Base-by-base conservation (phyloP, 495 filamentous ascomycete genomes). In the Hypoxylon trugodes region DNA sequence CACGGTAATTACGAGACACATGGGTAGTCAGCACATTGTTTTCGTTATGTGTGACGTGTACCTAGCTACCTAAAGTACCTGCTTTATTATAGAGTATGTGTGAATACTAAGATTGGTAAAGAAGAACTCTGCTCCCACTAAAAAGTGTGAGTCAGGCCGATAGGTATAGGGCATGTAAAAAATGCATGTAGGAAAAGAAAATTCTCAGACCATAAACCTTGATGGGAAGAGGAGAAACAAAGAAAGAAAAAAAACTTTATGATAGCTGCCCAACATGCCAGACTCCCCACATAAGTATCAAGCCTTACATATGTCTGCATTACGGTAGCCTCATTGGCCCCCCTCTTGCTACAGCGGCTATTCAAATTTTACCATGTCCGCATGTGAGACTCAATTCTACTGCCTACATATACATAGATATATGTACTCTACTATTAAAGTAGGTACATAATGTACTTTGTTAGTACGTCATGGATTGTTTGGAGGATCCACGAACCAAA, bases 201-300 rank as follows among this genome's bases (percentile, higher is more conserved):
- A 19, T n/a, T 47, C 7, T 10, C 18, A n/a, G n/a, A n/a, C n/a
- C n/a, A n/a, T 32, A 32, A 48, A 49, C 54, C 42, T 62, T 49
- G 36, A 56, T 42, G 13, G 41, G 32, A 10, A 10, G 8, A 10
- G 45, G 18, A 33, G 45, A 3, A 25, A 49, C 18, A 21, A 38
- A 16, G 12, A 38, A 21, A 43, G 19, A 46, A 50, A 15, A 58
- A 45, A 59, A 59, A 41, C 21, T 28, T 28, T 46, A 42, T 30
- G 56, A 60, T 66, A 60, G 62, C 62, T 66, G 62, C 62, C 62
- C 62, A 66, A 66, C 51, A 16, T 60, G 37, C 37, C 26, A 56
- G 28, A 32, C 24, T 33, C 38, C 43, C 43, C 36, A 42, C 52
- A 50, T 24, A 36, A 6, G 22, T 46, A 15, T 47, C 12, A 24